Evolutionary conservation across 2,329 filamentous ascomycete species (phyloP), one percentile per base, ranked within the genome.

Genomic region (Colletotrichum sojae): DNA sequence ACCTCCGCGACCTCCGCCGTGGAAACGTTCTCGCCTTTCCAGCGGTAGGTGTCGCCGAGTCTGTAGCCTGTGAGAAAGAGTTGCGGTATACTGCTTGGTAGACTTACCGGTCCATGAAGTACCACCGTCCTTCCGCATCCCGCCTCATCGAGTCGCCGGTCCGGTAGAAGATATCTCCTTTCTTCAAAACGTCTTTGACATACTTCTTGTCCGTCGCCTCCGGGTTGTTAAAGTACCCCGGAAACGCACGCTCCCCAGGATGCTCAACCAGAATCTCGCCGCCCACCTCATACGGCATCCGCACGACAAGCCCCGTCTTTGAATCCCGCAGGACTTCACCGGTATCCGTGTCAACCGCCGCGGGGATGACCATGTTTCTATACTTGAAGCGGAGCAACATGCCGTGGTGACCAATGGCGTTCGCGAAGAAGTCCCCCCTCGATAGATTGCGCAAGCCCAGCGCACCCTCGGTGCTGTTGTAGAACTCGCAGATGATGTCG

Each of bases 231-330:
- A 88, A 91, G 77, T 95, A 95, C 1, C 92, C 92, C 13, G 87
- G 85, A 76, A 92, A 95, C 8, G 82, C 82, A 12, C 86, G 80
- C 52, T 88, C 85, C 56, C 84, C 81, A 0, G 89, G 85, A 16
- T 91, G 83, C 0, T 84, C 77, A n/a, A 94, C 88, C 31, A 95
- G 80, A 15, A 95, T 92, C 79, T 95, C 92, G n/a, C 92, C 92
- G 4, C 92, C 92, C 49, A 89, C 83, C 15, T 89, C 88, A 75
- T 92, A 92, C 0, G 89, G 78, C 57, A 87, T 85, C 31, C 91
- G 86, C 36, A 81, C 82, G 0, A 88, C 92, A 70, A 93, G 92
- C 0, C 92, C 91, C 0, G 91, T 94, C 72, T 86, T 85, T 0
- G 88, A 84, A 75, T 94, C 88, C 15, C 92, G 86, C 62, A 84